These are phyloP conservation scores for Ceratocystis alfenasii DNA, from an alignment of 2,329 filamentous ascomycete species.

Conservation along the genomic window DNA sequence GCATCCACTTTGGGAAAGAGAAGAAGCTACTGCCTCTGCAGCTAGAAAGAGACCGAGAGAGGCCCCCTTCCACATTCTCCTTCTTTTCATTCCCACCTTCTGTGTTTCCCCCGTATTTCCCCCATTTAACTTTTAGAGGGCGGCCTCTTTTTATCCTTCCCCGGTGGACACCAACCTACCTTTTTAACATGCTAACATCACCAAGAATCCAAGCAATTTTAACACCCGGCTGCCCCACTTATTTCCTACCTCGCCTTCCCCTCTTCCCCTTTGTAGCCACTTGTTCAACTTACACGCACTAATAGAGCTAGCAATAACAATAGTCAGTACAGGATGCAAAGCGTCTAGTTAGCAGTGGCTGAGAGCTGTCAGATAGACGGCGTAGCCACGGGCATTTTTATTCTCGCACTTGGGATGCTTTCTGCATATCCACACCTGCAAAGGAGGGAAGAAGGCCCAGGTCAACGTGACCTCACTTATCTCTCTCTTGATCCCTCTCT, in stretches of 20 bases:
- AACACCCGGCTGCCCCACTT: conserved; percentile 6
- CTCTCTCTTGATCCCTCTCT: not conserved
- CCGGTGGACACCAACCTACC: not conserved
- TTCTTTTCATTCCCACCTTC: not conserved
- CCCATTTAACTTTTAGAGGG: not conserved
- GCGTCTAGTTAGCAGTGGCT: not conserved
- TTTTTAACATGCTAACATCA: not conserved
- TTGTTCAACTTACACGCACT: not conserved
- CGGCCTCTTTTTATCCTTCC: not conserved
- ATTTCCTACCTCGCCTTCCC: not conserved
- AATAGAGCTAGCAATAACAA: not conserved
- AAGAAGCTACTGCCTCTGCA: not conserved
- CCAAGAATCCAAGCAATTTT: not conserved
- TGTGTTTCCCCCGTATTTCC: too few species aligned
- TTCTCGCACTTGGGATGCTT: not conserved
- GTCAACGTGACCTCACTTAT: not conserved
- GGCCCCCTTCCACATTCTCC: not conserved
- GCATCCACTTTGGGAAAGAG: not conserved
- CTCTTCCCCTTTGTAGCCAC: not conserved
- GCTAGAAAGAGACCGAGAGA: not conserved
- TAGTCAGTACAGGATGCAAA: too few species aligned
- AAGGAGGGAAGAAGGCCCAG: too few species aligned
- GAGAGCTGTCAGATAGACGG: not conserved
- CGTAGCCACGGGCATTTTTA: not conserved
- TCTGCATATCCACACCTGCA: not conserved